phyloP scores from a whole-genome alignment of 257 asterid genomes.

The Rhazya stricta region DNA sequence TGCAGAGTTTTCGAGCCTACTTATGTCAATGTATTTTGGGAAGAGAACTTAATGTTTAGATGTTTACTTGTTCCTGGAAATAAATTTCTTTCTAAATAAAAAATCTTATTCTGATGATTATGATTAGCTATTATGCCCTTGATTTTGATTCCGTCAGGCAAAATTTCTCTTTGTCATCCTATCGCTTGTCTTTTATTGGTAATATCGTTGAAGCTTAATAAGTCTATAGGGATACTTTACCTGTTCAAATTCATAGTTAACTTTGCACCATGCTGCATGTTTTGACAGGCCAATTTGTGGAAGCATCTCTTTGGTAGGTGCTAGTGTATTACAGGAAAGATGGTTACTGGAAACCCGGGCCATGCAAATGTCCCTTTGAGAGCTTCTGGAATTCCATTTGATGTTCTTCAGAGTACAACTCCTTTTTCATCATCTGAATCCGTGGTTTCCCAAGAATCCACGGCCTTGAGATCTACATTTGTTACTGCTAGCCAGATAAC shows the following conservation, averaged over 20 bases:
- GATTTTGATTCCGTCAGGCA: neutral
- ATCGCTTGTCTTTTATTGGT: neutral
- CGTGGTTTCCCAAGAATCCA: neutral
- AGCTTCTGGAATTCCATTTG: neutral
- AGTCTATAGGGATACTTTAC: too few relatives aligned
- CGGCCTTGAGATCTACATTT: neutral
- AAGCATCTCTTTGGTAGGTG: neutral
- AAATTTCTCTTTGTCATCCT: neutral
- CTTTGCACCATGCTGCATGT: neutral
- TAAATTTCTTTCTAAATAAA: too few relatives aligned
- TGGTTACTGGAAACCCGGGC: slow-evolving; percentile 11
- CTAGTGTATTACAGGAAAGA: neutral
- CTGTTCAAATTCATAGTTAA: neutral
- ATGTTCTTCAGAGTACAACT: neutral
- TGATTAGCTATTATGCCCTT: neutral
- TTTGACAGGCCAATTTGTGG: neutral
- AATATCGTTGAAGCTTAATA: too few relatives aligned
- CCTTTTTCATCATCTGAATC: slow-evolving; percentile 2
- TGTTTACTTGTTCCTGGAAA: too few relatives aligned
- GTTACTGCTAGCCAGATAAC: neutral
- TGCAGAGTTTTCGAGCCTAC: too few relatives aligned
- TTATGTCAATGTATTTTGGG: too few relatives aligned
- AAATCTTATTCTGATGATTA: neutral
- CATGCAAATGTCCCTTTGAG: slow-evolving; percentile 1
- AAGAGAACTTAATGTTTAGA: too few relatives aligned